Evolutionary conservation across 208 protist species (phyloP).

Genomic region (Crithidia acanthocephali): DNA sequence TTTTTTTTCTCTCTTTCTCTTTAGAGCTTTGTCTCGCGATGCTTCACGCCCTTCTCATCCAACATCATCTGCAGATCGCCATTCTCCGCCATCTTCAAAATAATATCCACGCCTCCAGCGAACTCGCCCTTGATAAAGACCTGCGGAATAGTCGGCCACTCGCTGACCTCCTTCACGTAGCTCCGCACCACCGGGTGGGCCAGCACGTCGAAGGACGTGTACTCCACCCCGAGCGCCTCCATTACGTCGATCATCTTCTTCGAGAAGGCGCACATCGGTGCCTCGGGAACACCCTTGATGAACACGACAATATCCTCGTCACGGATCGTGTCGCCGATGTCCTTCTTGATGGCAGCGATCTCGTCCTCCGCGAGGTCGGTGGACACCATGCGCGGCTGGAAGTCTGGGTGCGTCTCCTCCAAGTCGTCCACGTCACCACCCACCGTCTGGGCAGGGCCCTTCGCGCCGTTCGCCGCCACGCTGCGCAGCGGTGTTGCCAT

Average conservation of each 20-base stretch:
- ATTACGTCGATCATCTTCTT: conserved; percentile 93
- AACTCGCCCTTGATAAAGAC: conserved; percentile 97
- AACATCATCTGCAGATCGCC: conserved; percentile 89
- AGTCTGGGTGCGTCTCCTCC: conserved; percentile 89
- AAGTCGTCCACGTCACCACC: conserved; percentile 68
- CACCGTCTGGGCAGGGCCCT: neutral
- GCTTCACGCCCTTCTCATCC: conserved; percentile 79
- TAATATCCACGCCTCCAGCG: conserved; percentile 94
- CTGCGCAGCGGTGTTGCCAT: neutral
- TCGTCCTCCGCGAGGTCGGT: conserved; percentile 79
- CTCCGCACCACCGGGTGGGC: conserved; percentile 91
- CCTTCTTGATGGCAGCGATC: conserved; percentile 86
- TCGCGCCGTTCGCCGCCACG: neutral
- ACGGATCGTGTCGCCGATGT: conserved; percentile 89
- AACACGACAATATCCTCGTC: conserved; percentile 94
- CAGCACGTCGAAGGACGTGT: conserved; percentile 94
- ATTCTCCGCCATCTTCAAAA: conserved; percentile 90
- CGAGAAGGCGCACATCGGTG: conserved; percentile 97
- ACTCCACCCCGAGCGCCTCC: conserved; percentile 91
- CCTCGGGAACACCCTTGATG: conserved; percentile 97
- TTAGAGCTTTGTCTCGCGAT: conserved; percentile 44
- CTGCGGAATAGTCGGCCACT: conserved; percentile 98
- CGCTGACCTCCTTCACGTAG: conserved; percentile 94
- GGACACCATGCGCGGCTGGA: conserved; percentile 77
- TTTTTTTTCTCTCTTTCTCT: neutral